Evolutionary conservation across 257 asterid genomes (phyloP).

Genomic region (Lycium barbarum): DNA sequence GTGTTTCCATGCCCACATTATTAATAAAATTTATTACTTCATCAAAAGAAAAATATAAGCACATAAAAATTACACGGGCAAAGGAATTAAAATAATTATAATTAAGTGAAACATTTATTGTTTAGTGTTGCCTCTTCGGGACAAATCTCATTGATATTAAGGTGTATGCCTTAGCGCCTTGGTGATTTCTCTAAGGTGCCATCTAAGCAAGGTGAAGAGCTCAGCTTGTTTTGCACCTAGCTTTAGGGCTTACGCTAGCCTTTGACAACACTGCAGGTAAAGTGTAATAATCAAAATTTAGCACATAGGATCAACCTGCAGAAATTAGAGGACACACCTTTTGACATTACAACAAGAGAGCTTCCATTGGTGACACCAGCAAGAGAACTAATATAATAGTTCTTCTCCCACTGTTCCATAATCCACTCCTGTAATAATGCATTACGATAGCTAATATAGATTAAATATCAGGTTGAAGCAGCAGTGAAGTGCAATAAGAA

Average conservation of each 20-base stretch:
- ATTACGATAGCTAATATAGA: background rate
- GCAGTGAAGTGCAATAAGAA: background rate
- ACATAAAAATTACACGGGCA: too few species aligned
- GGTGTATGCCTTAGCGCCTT: background rate
- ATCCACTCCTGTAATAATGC: conserved; percentile 51
- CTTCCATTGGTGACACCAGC: conserved; percentile 56
- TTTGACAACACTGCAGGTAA: background rate
- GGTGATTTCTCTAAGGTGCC: background rate
- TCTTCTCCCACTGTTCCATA: conserved; percentile 64
- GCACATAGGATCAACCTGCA: background rate
- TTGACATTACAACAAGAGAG: conserved; percentile 57
- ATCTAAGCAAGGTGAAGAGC: background rate
- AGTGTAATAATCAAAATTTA: background rate
- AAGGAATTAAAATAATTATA: too few species aligned
- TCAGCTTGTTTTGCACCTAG: background rate
- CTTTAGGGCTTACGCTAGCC: background rate
- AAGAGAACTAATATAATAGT: conserved; percentile 50
- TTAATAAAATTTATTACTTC: too few species aligned
- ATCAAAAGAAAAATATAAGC: too few species aligned
- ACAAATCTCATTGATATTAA: background rate
- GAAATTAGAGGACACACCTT: conserved; percentile 42
- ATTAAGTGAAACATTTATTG: background rate
- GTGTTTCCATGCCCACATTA: background rate
- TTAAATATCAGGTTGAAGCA: conserved; percentile 3
- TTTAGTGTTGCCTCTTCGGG: background rate